Evolutionary conservation across 2,329 filamentous ascomycete species (phyloP).

Genomic region (Apiospora malaysiana): DNA sequence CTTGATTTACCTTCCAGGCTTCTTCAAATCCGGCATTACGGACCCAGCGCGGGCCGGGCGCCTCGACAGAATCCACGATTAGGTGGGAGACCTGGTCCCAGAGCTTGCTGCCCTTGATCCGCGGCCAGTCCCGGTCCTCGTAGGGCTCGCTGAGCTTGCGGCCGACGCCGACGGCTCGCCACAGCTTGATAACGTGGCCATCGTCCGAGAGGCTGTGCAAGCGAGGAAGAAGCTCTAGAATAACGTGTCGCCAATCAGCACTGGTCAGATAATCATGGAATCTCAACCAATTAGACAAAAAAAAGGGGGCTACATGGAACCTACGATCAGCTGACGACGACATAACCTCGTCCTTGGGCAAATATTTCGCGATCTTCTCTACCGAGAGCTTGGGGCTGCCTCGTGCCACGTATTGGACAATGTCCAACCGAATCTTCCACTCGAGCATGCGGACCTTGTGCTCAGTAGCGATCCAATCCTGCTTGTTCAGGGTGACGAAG

Average conservation of each 20-base stretch:
- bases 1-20: constrained; percentile 60
- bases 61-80: constrained; percentile 66
- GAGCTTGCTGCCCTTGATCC: constrained; percentile 58
- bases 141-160: constrained; percentile 56
- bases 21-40: constrained; percentile 66
- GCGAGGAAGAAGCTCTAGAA: constrained; percentile 50
- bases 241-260: background rate
- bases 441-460: constrained; percentile 75
- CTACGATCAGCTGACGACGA: constrained; percentile 49
- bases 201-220: constrained; percentile 68
- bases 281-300: no score
- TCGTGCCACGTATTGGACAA: constrained; percentile 75
- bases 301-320: constrained; percentile 23
- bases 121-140: constrained; percentile 52
- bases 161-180: constrained; percentile 71
- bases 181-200: constrained; percentile 80
- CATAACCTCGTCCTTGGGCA: constrained; percentile 48
- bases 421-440: constrained; percentile 79
- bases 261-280: background rate
- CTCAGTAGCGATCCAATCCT: constrained; percentile 63
- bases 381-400: constrained; percentile 65
- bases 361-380: constrained; percentile 66
- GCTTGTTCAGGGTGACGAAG: constrained; percentile 70
- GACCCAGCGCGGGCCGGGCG: constrained; percentile 61
- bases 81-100: constrained; percentile 68